Conservation (phyloP, 2,329 filamentous ascomycete species). For the Diplodia corticola region DNA sequence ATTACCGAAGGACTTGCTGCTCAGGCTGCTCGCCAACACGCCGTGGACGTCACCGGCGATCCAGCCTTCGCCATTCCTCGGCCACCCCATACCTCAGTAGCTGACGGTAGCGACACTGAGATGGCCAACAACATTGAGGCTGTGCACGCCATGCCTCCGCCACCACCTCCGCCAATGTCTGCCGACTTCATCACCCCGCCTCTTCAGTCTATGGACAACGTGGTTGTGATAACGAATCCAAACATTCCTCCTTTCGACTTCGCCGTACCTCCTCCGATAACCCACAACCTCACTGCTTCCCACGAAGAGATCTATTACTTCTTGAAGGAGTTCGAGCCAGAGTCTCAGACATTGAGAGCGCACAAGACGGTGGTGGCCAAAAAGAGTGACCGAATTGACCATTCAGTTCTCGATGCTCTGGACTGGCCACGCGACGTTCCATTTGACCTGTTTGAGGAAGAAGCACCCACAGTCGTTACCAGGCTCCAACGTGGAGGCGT, state of each 20-base stretch:
- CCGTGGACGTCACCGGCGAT: not conserved
- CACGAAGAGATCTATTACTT: conserved; percentile 43
- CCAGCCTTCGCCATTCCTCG: not conserved
- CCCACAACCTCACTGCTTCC: conserved; percentile 29
- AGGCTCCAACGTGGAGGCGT: conserved; percentile 29
- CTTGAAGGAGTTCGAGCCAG: conserved; percentile 42
- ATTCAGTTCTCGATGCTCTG: conserved; percentile 34
- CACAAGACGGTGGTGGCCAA: conserved; percentile 36
- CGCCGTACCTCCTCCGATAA: conserved; percentile 33
- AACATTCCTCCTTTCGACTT: conserved; percentile 18
- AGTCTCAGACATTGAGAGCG: conserved; percentile 37
- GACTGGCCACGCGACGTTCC: conserved; percentile 34
- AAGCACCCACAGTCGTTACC: conserved; percentile 35
- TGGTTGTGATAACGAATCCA: not conserved
- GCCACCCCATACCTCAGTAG: not conserved
- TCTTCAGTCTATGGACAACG: not conserved
- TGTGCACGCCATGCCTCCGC: conserved; percentile 1
- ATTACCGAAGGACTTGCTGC: conserved; percentile 16
- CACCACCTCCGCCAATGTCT: conserved; percentile 33
- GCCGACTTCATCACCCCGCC: conserved; percentile 24
- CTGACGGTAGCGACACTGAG: not conserved
- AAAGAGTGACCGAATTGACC: conserved; percentile 37
- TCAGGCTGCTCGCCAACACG: conserved; percentile 18
- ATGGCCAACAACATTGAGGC: conserved; percentile 3
- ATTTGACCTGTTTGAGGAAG: conserved; percentile 55